Evolutionary conservation across 768 basidiomycete species (phyloP).

Genomic region (Termitomyces sp.): DNA sequence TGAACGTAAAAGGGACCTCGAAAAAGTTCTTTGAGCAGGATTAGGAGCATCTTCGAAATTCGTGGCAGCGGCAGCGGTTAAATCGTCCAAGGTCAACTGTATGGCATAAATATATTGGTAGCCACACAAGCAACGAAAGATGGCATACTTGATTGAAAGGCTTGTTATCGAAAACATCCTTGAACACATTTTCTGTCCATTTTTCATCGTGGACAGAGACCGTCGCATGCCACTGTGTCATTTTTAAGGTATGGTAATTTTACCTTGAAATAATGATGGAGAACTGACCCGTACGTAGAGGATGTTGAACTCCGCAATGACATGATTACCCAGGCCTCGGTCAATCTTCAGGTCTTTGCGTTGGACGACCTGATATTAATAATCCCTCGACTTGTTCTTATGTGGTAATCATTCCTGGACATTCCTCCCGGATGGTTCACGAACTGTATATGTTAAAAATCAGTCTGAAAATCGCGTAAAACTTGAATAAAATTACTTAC

Average conservation of each 20-base stretch:
- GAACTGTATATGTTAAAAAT: neutral
- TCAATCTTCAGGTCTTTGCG: slow-evolving; percentile 26
- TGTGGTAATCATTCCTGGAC: no score
- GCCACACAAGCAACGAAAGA: no score
- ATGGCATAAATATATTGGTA: no score
- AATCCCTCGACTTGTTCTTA: slow-evolving; percentile 58
- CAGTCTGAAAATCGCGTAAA: slow-evolving; percentile 3
- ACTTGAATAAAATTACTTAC: slow-evolving; percentile 20
- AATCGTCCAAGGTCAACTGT: slow-evolving; percentile 20
- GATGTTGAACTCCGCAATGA: slow-evolving; percentile 64
- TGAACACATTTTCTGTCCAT: slow-evolving; percentile 49
- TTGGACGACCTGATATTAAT: slow-evolving; percentile 28
- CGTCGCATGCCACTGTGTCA: slow-evolving; percentile 51
- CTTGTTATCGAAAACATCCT: slow-evolving; percentile 32
- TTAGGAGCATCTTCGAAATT: slow-evolving; percentile 15
- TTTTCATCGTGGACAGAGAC: slow-evolving; percentile 43
- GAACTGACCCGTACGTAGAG: slow-evolving; percentile 38
- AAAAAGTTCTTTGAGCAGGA: slow-evolving; percentile 41
- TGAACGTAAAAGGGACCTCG: slow-evolving; percentile 14
- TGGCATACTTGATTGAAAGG: slow-evolving; percentile 25
- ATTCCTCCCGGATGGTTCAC: slow-evolving; percentile 48
- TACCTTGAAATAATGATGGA: neutral
- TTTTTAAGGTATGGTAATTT: no score
- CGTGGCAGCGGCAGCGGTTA: slow-evolving; percentile 13
- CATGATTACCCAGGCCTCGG: slow-evolving; percentile 61